Conservation (phyloP, 2,329 filamentous ascomycete genomes). For the Claviceps sp. region DNA sequence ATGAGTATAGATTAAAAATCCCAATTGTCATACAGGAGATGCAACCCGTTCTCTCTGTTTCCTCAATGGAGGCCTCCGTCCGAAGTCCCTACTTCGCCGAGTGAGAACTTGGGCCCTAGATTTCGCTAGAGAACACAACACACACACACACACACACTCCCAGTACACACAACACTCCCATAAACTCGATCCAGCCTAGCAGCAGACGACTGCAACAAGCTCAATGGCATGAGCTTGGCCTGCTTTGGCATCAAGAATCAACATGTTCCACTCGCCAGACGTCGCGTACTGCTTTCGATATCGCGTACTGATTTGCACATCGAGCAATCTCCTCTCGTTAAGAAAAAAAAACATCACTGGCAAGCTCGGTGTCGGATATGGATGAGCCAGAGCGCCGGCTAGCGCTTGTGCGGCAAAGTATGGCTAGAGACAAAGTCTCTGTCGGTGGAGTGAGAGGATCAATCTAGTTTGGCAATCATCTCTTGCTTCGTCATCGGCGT, state of each 20-base stretch:
- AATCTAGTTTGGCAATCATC: slow-evolving; percentile 97
- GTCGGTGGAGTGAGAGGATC: slow-evolving; percentile 28
- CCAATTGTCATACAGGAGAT: slow-evolving; percentile 5
- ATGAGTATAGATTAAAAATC: slow-evolving; percentile 4
- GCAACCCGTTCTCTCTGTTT: not conserved
- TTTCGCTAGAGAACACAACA: slow-evolving; percentile 14
- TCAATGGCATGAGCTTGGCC: slow-evolving; percentile 4
- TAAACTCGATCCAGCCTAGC: slow-evolving; percentile 11
- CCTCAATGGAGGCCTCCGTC: not conserved
- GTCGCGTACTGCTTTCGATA: slow-evolving; percentile 13
- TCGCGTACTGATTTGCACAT: slow-evolving; percentile 14
- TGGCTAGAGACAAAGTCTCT: slow-evolving; percentile 19
- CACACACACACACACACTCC: slow-evolving; percentile 5
- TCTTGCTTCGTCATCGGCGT: slow-evolving; percentile 83
- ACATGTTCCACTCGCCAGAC: slow-evolving; percentile 15
- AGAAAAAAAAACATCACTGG: slow-evolving; percentile 11
- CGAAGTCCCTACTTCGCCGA: slow-evolving; percentile 4
- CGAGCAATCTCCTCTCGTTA: slow-evolving; percentile 8
- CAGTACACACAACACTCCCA: slow-evolving; percentile 2
- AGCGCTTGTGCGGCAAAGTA: slow-evolving; percentile 18
- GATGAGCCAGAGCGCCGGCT: slow-evolving; percentile 12
- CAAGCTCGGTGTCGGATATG: slow-evolving; percentile 18
- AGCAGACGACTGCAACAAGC: slow-evolving; percentile 5
- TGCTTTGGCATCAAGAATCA: slow-evolving; percentile 14
- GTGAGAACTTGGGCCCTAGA: not conserved